These are phyloP conservation scores for Hydnum rufescens DNA, from an alignment of 768 basidiomycete genomes.

Conservation along the genomic window DNA sequence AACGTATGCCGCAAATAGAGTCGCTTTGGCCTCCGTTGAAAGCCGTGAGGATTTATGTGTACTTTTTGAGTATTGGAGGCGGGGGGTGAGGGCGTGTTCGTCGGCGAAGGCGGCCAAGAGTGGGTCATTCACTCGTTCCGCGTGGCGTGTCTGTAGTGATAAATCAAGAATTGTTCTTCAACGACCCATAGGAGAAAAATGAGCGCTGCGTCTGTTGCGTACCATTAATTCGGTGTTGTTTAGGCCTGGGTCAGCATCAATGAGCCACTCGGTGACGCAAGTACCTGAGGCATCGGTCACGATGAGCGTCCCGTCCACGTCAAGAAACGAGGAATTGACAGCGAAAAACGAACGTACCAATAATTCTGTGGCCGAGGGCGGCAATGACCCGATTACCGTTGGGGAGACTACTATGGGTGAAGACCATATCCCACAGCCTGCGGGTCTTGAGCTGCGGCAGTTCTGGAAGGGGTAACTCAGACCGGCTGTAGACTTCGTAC, in stretches of 20 bases:
- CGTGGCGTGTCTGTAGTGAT: neutral
- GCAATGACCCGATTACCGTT: neutral
- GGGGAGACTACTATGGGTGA: neutral
- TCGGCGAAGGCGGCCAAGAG: conserved; percentile 1
- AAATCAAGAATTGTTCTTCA: neutral
- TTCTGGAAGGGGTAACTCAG: neutral
- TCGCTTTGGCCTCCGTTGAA: neutral
- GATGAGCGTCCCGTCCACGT: too few species aligned
- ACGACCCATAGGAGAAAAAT: neutral
- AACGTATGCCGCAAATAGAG: neutral
- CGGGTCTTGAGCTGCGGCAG: neutral
- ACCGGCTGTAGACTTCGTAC: neutral
- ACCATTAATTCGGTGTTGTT: neutral
- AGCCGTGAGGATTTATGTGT: neutral
- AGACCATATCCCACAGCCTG: neutral
- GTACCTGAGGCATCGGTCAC: too few species aligned
- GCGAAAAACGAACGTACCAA: too few species aligned
- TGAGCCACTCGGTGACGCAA: neutral
- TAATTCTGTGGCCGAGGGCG: neutral
- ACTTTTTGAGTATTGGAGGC: neutral
- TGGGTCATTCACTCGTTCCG: neutral
- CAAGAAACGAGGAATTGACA: too few species aligned
- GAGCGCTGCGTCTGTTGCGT: neutral
- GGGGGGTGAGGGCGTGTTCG: neutral
- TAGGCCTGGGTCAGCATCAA: neutral